These are phyloP conservation scores for Magnaporthiopsis incrustans DNA, from an alignment of 2,329 filamentous ascomycete genomes.

Conservation along the genomic window DNA sequence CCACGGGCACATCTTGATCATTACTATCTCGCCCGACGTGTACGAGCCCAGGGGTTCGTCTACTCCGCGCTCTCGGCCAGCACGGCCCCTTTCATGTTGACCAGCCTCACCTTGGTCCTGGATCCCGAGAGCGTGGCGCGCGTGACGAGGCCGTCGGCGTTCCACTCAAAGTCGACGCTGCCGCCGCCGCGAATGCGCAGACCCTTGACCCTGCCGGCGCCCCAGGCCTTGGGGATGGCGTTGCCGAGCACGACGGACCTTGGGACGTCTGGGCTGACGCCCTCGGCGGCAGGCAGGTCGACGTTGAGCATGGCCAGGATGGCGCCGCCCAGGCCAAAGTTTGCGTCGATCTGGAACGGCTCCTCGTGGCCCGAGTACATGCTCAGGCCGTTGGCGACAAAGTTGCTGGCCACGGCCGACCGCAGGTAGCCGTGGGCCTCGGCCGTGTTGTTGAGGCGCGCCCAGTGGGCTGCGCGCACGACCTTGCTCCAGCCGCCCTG, in stretches of 20 bases:
- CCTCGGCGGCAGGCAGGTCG: constrained; percentile 31
- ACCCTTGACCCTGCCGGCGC: constrained; percentile 32
- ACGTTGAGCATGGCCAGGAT: constrained; percentile 43
- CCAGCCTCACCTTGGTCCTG: constrained; percentile 9
- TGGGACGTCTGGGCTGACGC: constrained; percentile 10
- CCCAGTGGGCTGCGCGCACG: constrained; percentile 50
- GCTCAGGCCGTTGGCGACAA: constrained; percentile 39
- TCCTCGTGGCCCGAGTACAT: constrained; percentile 38
- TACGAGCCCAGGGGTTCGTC: too few relatives aligned
- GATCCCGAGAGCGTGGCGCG: constrained; percentile 9
- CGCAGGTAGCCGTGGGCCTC: constrained; percentile 39
- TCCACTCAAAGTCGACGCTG: constrained; percentile 34
- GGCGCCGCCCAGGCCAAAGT: constrained; percentile 43
- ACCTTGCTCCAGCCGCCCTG: constrained; percentile 46
- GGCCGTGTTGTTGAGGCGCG: constrained; percentile 41
- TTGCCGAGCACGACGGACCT: constrained; percentile 36
- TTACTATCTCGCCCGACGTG: background rate
- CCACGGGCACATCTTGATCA: background rate
- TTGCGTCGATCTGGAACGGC: constrained; percentile 53
- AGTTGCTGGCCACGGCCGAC: constrained; percentile 40
- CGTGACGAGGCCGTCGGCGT: constrained; percentile 26
- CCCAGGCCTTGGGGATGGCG: constrained; percentile 37
- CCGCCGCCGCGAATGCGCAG: constrained; percentile 35
- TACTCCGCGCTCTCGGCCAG: constrained; percentile 4
- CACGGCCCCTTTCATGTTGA: constrained; percentile 13